Conservation (phyloP, 495 filamentous ascomycete genomes). For the Podospora comata region DNA sequence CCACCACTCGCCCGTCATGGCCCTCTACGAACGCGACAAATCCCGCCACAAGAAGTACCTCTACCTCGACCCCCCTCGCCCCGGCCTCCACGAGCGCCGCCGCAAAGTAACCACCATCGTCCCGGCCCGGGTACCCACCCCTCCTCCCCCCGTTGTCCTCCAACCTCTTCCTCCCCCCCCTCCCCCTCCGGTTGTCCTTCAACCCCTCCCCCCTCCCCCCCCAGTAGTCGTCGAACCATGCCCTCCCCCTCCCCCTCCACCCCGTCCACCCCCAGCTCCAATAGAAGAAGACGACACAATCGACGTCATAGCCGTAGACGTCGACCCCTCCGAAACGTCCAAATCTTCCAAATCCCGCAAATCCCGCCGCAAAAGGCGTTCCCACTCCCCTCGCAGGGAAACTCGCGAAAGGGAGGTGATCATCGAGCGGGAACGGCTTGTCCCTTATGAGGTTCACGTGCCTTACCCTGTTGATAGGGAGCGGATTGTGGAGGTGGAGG, state of each 20-base stretch:
- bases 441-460: slow-evolving; percentile 30
- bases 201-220: slow-evolving; percentile 25
- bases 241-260: slow-evolving; percentile 29
- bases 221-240: slow-evolving; percentile 6
- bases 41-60: slow-evolving; percentile 40
- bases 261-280: slow-evolving; percentile 24
- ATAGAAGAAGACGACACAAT: slow-evolving; percentile 35
- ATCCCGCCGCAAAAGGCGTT: slow-evolving; percentile 5
- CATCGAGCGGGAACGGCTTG: slow-evolving; percentile 47
- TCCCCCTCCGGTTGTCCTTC: slow-evolving; percentile 13
- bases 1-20: neutral
- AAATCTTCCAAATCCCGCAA: slow-evolving; percentile 24
- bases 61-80: slow-evolving; percentile 43
- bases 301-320: slow-evolving; percentile 53
- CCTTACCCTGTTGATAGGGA: slow-evolving; percentile 22
- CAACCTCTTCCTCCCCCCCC: slow-evolving; percentile 34
- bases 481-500: slow-evolving; percentile 13
- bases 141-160: slow-evolving; percentile 32
- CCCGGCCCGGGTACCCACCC: slow-evolving; percentile 34
- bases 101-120: slow-evolving; percentile 44
- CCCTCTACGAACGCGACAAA: slow-evolving; percentile 16
- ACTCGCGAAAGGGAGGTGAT: slow-evolving; percentile 42
- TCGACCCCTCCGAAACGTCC: slow-evolving; percentile 38
- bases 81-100: slow-evolving; percentile 39
- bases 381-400: slow-evolving; percentile 24